Conservation (phyloP, 495 filamentous ascomycete genomes). For the Staphylotrichum longicolle region DNA sequence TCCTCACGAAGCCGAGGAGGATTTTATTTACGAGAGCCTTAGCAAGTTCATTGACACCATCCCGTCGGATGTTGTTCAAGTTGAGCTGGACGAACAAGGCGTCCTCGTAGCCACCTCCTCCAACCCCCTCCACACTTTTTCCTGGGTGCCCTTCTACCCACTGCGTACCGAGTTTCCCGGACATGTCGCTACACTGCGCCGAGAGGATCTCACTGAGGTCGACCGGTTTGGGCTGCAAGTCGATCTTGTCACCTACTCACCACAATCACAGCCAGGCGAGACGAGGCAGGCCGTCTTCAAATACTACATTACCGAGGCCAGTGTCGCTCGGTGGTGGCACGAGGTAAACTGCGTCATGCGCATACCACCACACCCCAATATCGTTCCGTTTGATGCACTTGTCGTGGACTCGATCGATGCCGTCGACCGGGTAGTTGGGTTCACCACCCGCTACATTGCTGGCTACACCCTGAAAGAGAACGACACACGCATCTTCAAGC, state of each 20-base stretch:
- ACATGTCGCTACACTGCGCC: constrained; percentile 1
- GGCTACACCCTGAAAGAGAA: constrained; percentile 33
- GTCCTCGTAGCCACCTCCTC: too few species aligned
- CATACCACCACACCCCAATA: constrained; percentile 36
- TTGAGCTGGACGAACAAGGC: too few species aligned
- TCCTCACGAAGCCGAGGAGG: too few species aligned
- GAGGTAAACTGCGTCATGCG: constrained; percentile 37
- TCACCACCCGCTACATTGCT: constrained; percentile 39
- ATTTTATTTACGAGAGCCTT: too few species aligned
- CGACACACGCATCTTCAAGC: constrained; percentile 31
- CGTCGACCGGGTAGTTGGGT: constrained; percentile 37
- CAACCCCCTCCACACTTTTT: too few species aligned
- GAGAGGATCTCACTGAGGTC: constrained; percentile 15
- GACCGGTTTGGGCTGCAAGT: constrained; percentile 13
- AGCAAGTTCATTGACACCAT: too few species aligned
- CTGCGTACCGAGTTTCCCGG: constrained; percentile 4
- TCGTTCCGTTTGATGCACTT: constrained; percentile 36
- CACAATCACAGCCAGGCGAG: not conserved
- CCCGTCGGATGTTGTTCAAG: too few species aligned
- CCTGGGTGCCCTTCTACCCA: constrained; percentile 14
- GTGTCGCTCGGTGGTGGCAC: constrained; percentile 31
- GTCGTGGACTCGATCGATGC: constrained; percentile 33
- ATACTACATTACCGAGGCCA: constrained; percentile 17
- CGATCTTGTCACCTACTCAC: constrained; percentile 9
- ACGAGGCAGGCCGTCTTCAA: constrained; percentile 18